These are phyloP conservation scores for Ogataea paradorogensis DNA, from an alignment of 805 yeast species.

Conservation along the genomic window DNA sequence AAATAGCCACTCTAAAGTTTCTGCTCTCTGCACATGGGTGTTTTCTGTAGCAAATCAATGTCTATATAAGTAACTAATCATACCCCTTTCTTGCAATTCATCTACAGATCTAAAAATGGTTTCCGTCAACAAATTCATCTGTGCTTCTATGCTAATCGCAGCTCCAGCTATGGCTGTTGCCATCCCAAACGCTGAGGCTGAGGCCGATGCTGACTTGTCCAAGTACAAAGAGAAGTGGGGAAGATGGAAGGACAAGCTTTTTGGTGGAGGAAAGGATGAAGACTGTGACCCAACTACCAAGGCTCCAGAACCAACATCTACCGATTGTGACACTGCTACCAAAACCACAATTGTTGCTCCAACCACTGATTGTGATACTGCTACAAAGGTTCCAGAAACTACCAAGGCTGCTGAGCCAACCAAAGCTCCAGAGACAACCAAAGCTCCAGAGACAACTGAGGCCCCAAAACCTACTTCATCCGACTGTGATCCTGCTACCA, in stretches of 20 bases:
- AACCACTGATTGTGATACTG: slow-evolving; percentile 8
- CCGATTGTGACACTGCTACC: slow-evolving; percentile 11
- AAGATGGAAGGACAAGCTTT: slow-evolving; percentile 9
- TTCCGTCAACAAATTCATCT: slow-evolving; percentile 13
- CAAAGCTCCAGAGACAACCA: too few relatives aligned
- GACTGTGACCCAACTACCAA: slow-evolving; percentile 6
- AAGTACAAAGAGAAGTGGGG: slow-evolving; percentile 11
- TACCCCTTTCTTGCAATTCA: not conserved
- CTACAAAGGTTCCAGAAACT: slow-evolving; percentile 7
- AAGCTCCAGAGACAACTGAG: not conserved
- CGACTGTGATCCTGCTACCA: slow-evolving; percentile 14
- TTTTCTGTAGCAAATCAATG: slow-evolving; percentile 3
- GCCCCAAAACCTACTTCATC: not conserved
- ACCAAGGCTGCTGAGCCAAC: too few relatives aligned
- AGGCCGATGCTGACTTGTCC: slow-evolving; percentile 13
- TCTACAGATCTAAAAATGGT: slow-evolving; percentile 11
- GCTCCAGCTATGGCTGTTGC: slow-evolving; percentile 15
- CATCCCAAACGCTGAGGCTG: slow-evolving; percentile 14
- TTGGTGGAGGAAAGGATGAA: slow-evolving; percentile 10
- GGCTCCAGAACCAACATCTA: slow-evolving; percentile 1
- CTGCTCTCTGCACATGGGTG: not conserved
- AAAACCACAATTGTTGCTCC: slow-evolving; percentile 5
- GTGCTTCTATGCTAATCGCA: slow-evolving; percentile 8
- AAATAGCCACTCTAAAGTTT: not conserved
- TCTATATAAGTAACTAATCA: not conserved